phyloP scores from a whole-genome alignment of 371 early-diverging fungal species.

The Mucor circinelloides region DNA sequence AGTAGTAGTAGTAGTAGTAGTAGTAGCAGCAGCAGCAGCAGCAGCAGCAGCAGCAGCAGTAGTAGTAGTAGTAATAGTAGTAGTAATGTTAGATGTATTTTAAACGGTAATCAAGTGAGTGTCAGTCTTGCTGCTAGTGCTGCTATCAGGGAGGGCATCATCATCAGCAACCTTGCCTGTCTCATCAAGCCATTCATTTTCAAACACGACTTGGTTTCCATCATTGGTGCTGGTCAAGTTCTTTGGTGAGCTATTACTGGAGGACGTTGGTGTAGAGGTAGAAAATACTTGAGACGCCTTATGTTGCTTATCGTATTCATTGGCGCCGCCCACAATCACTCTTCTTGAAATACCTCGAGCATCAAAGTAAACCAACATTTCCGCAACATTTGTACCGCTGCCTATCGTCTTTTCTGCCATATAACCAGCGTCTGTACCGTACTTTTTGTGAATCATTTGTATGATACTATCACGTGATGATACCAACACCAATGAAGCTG shows the following conservation, averaged over 20 bases:
- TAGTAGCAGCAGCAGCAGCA: too few species aligned
- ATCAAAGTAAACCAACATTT: conserved; percentile 43
- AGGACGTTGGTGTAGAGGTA: background rate
- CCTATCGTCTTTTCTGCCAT: conserved; percentile 39
- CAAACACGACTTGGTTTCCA: background rate
- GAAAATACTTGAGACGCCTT: background rate
- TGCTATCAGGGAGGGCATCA: background rate
- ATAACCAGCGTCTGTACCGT: conserved; percentile 42
- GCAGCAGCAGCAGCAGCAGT: too few species aligned
- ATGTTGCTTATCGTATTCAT: background rate
- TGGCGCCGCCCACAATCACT: conserved; percentile 17
- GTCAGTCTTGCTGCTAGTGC: background rate
- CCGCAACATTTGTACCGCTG: conserved; percentile 23
- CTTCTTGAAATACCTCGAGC: conserved; percentile 40
- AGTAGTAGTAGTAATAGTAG: too few species aligned
- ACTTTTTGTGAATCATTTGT: conserved; percentile 39
- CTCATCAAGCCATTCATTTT: background rate
- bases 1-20: too few species aligned
- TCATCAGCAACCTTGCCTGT: background rate
- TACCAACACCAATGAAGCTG: conserved; percentile 27
- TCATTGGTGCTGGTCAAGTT: background rate
- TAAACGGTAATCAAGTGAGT: too few species aligned
- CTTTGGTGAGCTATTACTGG: too few species aligned
- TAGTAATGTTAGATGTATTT: too few species aligned
- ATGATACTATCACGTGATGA: conserved; percentile 38